Percentiles rank a stretch among this genome's conserved stretches.
Evolutionary conservation across 495 filamentous ascomycete genomes (phyloP).

Genomic region (Cercophora samala): DNA sequence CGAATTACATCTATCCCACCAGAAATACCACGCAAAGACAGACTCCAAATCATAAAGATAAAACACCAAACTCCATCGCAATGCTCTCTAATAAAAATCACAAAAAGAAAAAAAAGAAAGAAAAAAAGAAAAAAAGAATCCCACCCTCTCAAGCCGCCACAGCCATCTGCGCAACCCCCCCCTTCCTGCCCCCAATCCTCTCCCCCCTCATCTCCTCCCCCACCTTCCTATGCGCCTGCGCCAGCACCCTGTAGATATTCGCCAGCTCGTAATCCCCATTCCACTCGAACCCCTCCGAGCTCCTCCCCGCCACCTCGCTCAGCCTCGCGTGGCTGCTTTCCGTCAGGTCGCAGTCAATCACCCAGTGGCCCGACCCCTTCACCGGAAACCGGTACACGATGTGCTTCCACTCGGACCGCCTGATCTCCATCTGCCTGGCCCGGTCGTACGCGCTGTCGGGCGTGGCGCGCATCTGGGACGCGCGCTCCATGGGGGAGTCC

Average conservation of each 20-base stretch:
- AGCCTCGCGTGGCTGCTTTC: slow-evolving; percentile 24
- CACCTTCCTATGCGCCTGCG: slow-evolving; percentile 14
- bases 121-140: too few relatives aligned
- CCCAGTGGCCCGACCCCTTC: slow-evolving; percentile 20
- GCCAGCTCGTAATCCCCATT: slow-evolving; percentile 24
- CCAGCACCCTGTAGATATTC: slow-evolving; percentile 22
- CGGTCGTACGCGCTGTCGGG: slow-evolving; percentile 27
- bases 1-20: too few relatives aligned
- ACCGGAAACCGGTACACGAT: slow-evolving; percentile 22
- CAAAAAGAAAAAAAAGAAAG: too few relatives aligned
- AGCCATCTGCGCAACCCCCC: background rate
- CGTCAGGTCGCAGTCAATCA: slow-evolving; percentile 25
- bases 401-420: slow-evolving; percentile 24
- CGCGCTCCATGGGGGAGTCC: slow-evolving; percentile 18
- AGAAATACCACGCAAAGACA: too few relatives aligned
- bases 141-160: background rate
- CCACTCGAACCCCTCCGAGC: slow-evolving; percentile 22
- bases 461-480: slow-evolving; percentile 24
- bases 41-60: too few relatives aligned
- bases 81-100: background rate
- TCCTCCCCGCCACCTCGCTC: slow-evolving; percentile 20
- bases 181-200: slow-evolving; percentile 5
- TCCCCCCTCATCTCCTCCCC: slow-evolving; percentile 27
- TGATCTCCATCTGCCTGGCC: slow-evolving; percentile 25
- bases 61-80: background rate